Evolutionary conservation across 495 filamentous ascomycete species (phyloP).

Genomic region (Aspergillus haitiensis): DNA sequence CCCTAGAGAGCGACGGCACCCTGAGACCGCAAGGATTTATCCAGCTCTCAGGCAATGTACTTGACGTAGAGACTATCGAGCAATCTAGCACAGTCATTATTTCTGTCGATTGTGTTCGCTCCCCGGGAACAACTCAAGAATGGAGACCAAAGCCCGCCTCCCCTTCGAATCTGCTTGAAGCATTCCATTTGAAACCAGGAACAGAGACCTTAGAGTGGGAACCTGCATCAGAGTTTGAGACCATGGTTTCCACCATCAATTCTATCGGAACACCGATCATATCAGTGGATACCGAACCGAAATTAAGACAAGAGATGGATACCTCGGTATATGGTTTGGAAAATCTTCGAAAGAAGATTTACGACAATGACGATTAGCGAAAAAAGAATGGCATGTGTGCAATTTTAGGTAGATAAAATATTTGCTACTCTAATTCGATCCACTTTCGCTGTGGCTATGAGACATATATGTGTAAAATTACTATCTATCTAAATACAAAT

Average conservation of each 20-base stretch:
- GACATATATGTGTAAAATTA: background rate
- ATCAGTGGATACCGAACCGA: slow-evolving; percentile 31
- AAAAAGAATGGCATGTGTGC: background rate
- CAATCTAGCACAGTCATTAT: slow-evolving; percentile 47
- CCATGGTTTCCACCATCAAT: slow-evolving; percentile 32
- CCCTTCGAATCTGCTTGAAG: slow-evolving; percentile 31
- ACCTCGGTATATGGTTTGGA: slow-evolving; percentile 68
- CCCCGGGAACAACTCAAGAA: slow-evolving; percentile 40
- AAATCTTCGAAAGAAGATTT: slow-evolving; percentile 68
- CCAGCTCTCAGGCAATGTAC: slow-evolving; percentile 56
- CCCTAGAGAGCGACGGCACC: slow-evolving; percentile 38
- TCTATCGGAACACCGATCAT: slow-evolving; percentile 37
- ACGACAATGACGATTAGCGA: slow-evolving; percentile 28
- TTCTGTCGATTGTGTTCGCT: slow-evolving; percentile 56
- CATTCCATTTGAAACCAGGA: slow-evolving; percentile 25
- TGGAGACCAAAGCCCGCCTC: slow-evolving; percentile 30
- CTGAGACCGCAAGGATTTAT: slow-evolving; percentile 51
- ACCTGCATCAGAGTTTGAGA: slow-evolving; percentile 19
- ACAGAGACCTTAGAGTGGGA: slow-evolving; percentile 27
- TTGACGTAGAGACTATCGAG: slow-evolving; percentile 51
- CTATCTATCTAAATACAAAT: slow-evolving; percentile 3
- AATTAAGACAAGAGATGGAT: slow-evolving; percentile 36
- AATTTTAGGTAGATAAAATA: background rate
- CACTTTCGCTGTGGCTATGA: no score
- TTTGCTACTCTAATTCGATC: background rate